Evolutionary conservation across 352 stramenopile genomes (phyloP).

Genomic region (Detonula confervacea): DNA sequence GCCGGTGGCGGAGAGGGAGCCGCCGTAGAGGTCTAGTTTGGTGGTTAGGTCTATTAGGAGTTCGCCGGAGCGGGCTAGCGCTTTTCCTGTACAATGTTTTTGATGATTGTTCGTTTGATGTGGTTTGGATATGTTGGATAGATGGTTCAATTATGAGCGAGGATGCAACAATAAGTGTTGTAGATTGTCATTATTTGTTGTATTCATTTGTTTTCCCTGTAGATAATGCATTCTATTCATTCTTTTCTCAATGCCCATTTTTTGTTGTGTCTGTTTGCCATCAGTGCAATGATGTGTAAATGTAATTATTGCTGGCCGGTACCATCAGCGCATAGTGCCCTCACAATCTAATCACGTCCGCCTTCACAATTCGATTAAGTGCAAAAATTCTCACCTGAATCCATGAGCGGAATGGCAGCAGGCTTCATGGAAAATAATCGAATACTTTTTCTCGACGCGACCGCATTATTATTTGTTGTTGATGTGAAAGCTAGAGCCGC

Average conservation of each 20-base stretch:
- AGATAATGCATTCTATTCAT: too few species aligned
- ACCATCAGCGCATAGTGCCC: not conserved
- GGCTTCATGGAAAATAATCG: slow-evolving; percentile 66
- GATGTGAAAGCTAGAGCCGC: not conserved
- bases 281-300: too few species aligned
- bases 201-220: not conserved
- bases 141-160: not conserved
- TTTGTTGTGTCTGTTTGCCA: too few species aligned
- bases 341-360: not conserved
- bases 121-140: not conserved
- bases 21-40: slow-evolving; percentile 65
- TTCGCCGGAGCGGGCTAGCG: slow-evolving; percentile 71
- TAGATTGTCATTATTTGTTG: not conserved
- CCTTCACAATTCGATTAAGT: too few species aligned
- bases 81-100: slow-evolving; percentile 51
- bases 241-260: too few species aligned
- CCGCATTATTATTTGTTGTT: not conserved
- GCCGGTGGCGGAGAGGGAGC: slow-evolving; percentile 59
- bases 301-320: not conserved
- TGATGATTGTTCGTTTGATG: slow-evolving; percentile 1
- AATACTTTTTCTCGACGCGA: not conserved
- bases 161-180: not conserved
- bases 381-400: slow-evolving; percentile 49
- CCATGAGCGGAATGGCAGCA: slow-evolving; percentile 71
- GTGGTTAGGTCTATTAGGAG: slow-evolving; percentile 72